A percentile compares a stretch with the other conserved stretches of the same genome.
Conservation (phyloP, 306 rosid genomes). For the Sophora flavescens region DNA sequence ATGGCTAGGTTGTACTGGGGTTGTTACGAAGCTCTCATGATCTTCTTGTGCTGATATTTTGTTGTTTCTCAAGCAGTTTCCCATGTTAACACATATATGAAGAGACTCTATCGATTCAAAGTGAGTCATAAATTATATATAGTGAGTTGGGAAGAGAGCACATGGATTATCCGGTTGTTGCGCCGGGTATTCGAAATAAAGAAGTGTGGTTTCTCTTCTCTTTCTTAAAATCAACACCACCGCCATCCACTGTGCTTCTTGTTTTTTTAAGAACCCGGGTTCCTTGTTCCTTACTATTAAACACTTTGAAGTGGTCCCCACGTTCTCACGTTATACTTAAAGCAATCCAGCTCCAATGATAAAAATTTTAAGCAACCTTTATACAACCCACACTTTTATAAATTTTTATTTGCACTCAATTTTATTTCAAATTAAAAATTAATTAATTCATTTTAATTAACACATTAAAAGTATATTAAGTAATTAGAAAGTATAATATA, state of each 20-base stretch:
- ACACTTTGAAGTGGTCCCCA: no score
- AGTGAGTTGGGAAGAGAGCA: slow-evolving; percentile 51
- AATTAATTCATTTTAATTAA: no score
- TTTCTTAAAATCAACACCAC: slow-evolving; percentile 43
- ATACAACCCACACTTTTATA: no score
- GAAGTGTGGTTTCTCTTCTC: slow-evolving; percentile 47
- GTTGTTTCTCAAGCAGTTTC: slow-evolving; percentile 69
- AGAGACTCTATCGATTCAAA: not conserved
- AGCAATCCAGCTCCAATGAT: no score
- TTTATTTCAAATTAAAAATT: no score
- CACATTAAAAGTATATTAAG: no score
- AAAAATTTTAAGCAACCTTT: no score
- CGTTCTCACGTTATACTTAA: no score
- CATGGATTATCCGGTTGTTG: slow-evolving; percentile 73
- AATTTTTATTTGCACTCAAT: no score
- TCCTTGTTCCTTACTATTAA: no score
- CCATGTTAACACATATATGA: slow-evolving; percentile 56
- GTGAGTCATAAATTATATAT: slow-evolving; percentile 15
- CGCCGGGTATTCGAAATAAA: slow-evolving; percentile 58
- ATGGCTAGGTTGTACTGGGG: slow-evolving; percentile 11
- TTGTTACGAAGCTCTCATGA: slow-evolving; percentile 38
- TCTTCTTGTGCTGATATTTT: slow-evolving; percentile 53
- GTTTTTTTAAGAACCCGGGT: no score
- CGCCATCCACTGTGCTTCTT: slow-evolving; percentile 1
- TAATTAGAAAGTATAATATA: no score